Evolutionary conservation across 306 rosid genomes (phyloP).

Genomic region (Sechiopsis laciniata): DNA sequence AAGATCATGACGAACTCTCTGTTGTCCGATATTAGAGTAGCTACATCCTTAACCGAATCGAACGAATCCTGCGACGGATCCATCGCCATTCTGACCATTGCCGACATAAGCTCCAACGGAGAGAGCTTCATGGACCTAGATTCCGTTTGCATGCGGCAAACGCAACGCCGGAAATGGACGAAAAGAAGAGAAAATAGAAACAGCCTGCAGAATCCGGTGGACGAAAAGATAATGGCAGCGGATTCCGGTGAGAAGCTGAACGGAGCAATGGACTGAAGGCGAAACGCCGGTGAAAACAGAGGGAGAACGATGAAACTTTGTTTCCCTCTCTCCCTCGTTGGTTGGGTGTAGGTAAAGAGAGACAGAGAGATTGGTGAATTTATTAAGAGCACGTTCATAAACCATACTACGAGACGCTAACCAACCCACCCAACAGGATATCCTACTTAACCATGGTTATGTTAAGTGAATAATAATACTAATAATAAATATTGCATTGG

Average conservation of each 20-base stretch:
- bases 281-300: not conserved
- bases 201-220: conserved; percentile 22
- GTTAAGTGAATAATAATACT: too few species aligned
- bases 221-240: not conserved
- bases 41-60: conserved; percentile 31
- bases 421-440: too few species aligned
- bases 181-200: not conserved
- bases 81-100: conserved; percentile 57
- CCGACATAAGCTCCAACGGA: conserved; percentile 80
- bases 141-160: conserved; percentile 43
- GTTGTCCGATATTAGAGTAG: conserved; percentile 54
- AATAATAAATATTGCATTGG: too few species aligned
- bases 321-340: conserved; percentile 25
- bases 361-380: conserved; percentile 24
- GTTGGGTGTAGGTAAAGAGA: conserved; percentile 32
- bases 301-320: conserved; percentile 1
- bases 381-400: conserved; percentile 23
- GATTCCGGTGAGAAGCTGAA: conserved; percentile 24
- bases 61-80: conserved; percentile 51
- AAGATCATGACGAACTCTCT: conserved; percentile 51
- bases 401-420: conserved; percentile 11
- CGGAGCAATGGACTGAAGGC: not conserved
- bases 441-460: conserved; percentile 24
- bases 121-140: conserved; percentile 66
- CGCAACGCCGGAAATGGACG: not conserved